Evolutionary conservation across 1,284 basidiomycete genomes (phyloP), one percentile per base, ranked within the genome.

Genomic region (Ustilago curta): DNA sequence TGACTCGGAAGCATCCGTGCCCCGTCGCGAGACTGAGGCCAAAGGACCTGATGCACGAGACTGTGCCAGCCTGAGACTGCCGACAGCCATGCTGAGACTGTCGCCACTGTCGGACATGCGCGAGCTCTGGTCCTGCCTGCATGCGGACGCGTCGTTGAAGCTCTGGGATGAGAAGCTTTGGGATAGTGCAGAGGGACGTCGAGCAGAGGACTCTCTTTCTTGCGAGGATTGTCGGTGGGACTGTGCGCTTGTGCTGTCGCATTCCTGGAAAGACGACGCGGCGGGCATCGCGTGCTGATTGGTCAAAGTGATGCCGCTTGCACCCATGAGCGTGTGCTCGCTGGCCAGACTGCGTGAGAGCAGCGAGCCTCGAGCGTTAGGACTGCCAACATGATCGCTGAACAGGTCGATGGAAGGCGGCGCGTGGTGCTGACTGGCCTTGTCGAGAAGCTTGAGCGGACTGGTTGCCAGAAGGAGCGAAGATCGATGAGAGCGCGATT

Each of bases 371-470:
- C 57, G 19, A n/a, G 61, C 21, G 29, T 44, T 37, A 8, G 76
- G 74, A 47, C 78, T 80, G 58, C 65, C 66, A 23, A 74, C 65
- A 23, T 70, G 59, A 18, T 80, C 76, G 49, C 45, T 59, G 42
- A 75, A 75, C 11, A 76, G 59, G 29, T 79, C 73, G 54, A 79
- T 60, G 5, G 77, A 79, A 18, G 79, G 75, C 8, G 64, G 44
- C 19, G 68, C 74, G 25, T 74, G 78, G 39, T 73, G 72, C 31
- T 72, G 63, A 53, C 72, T 75, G 44, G 49, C 58, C 51, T 69
- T 66, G 47, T 77, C 75, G 29, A 80, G 64, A 12, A 80, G 68
- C 27, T 72, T 60, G 56, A 80, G 70, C 19, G 79, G 75, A 31
- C 75, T 75, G 4, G 69, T 66, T 3, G 65, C 67, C 31, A 68